Base-by-base conservation (phyloP, 2,329 filamentous ascomycete species). In the Trichoderma koningii region DNA sequence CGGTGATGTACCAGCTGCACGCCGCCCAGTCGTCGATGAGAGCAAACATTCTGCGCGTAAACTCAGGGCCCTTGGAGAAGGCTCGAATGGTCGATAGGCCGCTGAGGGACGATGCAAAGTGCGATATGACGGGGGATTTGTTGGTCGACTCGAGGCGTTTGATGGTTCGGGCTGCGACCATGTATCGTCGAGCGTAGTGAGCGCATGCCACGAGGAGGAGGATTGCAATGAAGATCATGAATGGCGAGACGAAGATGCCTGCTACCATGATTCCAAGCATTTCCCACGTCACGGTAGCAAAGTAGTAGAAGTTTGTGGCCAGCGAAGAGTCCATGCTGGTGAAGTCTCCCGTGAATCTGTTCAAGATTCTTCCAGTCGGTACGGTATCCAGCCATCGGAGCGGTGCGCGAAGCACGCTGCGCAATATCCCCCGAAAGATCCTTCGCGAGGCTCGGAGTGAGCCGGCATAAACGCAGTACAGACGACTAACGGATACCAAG, bases 21-120 rank as follows among this genome's bases (percentile, higher is more conserved):
- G 59, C 59, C 34, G 59, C 59, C 59, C 59, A 62, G 38, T 62
- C 59, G 28, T 62, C 59, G 17, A 62, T 53, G 12, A 62, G 59
- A 10, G n/a, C 38, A 9, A 62, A 62, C 23, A 62, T 62, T 15
- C 59, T 53, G 14, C 17, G 17, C 1, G 59, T 53, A 12, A 62
- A 62, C 23, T 53, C 59, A 9, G 59, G 30, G 3, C 47, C 30
- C 12, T 62, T 62, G 15, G 59, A 44, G 48, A 62, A 62, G 3
- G 59, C 59, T 42, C 59, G 42, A 7, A 62, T 44, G 5, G 59
- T 62, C 7, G 59, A 62, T 6, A 62, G 38, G 21, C 59, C 59
- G 14, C 48, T 45, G 48, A 62, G 59, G 3, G 59, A 62, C 5
- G 59, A 62, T 6, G 59, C 48, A 5, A 62, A 62, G 21, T 62